Base-by-base conservation (phyloP, 495 filamentous ascomycete genomes). In the Trypethelium eluteriae region DNA sequence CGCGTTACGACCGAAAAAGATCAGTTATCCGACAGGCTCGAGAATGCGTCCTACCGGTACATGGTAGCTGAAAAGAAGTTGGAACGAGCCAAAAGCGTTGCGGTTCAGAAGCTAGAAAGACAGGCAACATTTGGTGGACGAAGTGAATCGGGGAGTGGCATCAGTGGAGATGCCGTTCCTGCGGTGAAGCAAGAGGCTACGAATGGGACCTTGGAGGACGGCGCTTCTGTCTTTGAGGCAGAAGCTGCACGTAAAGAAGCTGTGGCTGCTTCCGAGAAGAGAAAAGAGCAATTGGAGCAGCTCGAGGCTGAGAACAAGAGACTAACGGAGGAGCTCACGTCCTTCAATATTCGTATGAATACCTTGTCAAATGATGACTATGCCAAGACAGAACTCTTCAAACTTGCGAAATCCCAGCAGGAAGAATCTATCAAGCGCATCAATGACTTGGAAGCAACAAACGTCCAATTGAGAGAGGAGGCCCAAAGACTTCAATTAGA, bases 31-130 rank as follows among this genome's bases (percentile, higher is more conserved):
- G 89, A 92, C 62, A 88, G 91, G 62, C 80, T 96, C 11, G 91
- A 96, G 68, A 85, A 82, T 63, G 93, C 94, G 3, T 93, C 91
- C 2, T 79, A 93, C 46, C 87, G 94, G 64, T 96, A 95, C 70
- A 90, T 97, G 84, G 88, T 92, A 67, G 94, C 94, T 2, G 94
- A 98, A 73, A 93, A 93, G 78, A 91, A 90, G 75, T 81, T 97
- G 16, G 94, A 98, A 74, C 86, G 94, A 41, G 85, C 87, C 6
- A 89, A 88, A 74, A 97, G 93, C 72, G 77, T 88, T 62, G 90
- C 93, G 57, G 90, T 96, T n/a, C 88, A 89, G 64, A 97, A 96
- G 73, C 78, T 98, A 65, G 95, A 98, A 74, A 89, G 89, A 69
- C 91, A 96, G 76, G 91, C 91, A 25, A 85, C 93, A 66, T 80